Percentiles rank a stretch among this genome's conserved stretches.
Conservation (phyloP, 2,329 filamentous ascomycete species). For the Niveomyces coronatus region DNA sequence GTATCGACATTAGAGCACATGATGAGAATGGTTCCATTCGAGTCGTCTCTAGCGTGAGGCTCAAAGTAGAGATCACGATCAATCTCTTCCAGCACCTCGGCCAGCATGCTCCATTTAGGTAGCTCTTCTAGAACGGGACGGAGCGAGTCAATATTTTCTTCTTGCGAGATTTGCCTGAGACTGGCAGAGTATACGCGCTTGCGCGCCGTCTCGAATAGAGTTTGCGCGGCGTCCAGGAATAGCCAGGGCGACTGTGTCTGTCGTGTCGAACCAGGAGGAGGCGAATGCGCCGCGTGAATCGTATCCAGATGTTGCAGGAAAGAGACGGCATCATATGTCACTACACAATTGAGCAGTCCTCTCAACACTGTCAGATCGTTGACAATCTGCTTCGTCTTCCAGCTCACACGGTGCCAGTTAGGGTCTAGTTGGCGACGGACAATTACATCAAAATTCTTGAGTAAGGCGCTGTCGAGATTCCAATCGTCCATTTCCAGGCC, state of each 20-base stretch:
- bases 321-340: conserved; percentile 81
- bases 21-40: conserved; percentile 83
- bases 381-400: conserved; percentile 90
- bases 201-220: conserved; percentile 85
- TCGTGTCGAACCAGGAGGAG: conserved; percentile 74
- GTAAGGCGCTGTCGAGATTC: conserved; percentile 86
- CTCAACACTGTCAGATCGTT: conserved; percentile 77
- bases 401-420: conserved; percentile 94
- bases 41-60: conserved; percentile 64
- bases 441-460: conserved; percentile 84
- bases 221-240: conserved; percentile 88
- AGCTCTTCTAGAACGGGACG: conserved; percentile 83
- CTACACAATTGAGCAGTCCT: conserved; percentile 68
- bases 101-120: conserved; percentile 83
- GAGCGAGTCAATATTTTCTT: conserved; percentile 48
- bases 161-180: conserved; percentile 39
- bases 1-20: conserved; percentile 89
- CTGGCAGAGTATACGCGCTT: conserved; percentile 72
- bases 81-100: conserved; percentile 89
- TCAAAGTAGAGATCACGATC: conserved; percentile 85
- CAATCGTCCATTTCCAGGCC: conserved; percentile 94
- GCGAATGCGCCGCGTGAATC: conserved; percentile 81
- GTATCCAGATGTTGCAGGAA: conserved; percentile 92
- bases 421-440: conserved; percentile 86
- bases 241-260: conserved; percentile 93